Conservation (phyloP, 164 flowering plant genomes). For the Protea cynaroides region DNA sequence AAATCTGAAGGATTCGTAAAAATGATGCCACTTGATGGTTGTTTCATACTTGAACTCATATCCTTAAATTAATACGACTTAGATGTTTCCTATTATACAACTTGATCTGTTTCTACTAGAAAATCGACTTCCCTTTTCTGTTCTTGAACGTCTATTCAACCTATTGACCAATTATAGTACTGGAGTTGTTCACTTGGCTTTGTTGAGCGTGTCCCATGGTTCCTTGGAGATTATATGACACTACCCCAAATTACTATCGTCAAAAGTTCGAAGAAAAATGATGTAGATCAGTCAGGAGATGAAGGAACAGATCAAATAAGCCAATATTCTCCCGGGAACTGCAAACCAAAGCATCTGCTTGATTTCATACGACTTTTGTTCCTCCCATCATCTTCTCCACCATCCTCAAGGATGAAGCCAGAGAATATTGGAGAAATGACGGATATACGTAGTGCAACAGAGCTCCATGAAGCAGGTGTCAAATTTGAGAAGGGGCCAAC, state of each 20-base stretch:
- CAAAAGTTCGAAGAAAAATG: too few species aligned
- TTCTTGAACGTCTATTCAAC: too few species aligned
- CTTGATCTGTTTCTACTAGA: conserved; percentile 57
- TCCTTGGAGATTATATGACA: too few species aligned
- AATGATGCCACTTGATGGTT: conserved; percentile 57
- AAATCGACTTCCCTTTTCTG: conserved; percentile 45
- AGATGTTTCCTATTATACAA: conserved; percentile 35
- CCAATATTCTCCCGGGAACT: background rate
- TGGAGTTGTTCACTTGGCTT: too few species aligned
- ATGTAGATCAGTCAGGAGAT: too few species aligned
- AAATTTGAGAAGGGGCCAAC: background rate
- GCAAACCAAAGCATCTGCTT: conserved; percentile 1
- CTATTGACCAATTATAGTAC: too few species aligned
- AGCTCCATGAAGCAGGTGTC: background rate
- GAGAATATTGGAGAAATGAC: too few species aligned
- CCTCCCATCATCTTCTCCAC: background rate
- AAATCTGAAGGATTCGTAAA: conserved; percentile 38
- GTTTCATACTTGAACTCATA: conserved; percentile 43
- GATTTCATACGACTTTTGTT: background rate
- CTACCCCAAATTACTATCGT: too few species aligned
- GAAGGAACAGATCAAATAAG: too few species aligned
- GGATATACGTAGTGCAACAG: background rate
- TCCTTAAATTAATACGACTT: conserved; percentile 31
- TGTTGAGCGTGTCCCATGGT: too few species aligned
- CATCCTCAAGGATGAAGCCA: background rate